Base-by-base conservation (phyloP, 148 eudicot species). In the Vaccinium darrowii region DNA sequence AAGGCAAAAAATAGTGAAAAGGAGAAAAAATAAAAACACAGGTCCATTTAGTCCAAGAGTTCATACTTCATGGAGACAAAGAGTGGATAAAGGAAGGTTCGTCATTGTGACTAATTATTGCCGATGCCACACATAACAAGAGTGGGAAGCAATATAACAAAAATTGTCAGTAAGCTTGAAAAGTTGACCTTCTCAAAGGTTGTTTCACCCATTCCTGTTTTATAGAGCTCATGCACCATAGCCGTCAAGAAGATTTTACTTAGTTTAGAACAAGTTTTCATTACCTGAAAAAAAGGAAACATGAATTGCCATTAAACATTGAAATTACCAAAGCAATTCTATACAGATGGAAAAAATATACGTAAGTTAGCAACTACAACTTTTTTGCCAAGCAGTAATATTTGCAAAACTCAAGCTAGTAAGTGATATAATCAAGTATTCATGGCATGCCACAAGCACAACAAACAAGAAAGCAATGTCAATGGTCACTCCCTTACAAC, bases 161-260 rank as follows among this genome's bases (percentile, higher is more conserved):
- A 58, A 84, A 3, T 7, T 54, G 65, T 3, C 19, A 50, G 21
- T 19, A 78, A 21, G 87, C 76, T 79, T 27, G 56, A 81, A 84
- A 76, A 80, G 57, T 76, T 80, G 75, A 94, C 99, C 98, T 97
- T 93, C 85, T 97, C 99, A 89, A 97, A 97, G 69, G 98, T 91
- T 49, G 98, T 97, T 90, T 97, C 98, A 18, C 94, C 91, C 95
- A 97, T 91, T 88, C 99, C 99, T 60, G 99, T 95, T 88, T 95
- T 95, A 85, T 97, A 92, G 58, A 93, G 95, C 82, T 97, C 99
- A 87, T 95, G 91, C 84, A 97, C 99, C 99, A 97, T 91, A 87
- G 98, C 98, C 18, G 98, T 93, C 94, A 97, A 90, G 87, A 95
- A 94, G 89, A 97, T 93, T 82, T 97, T 94, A 78, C 94, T 88